These are phyloP conservation scores for Cordyceps fumosorosea DNA, from an alignment of 2,329 filamentous ascomycete genomes.

Conservation along the genomic window DNA sequence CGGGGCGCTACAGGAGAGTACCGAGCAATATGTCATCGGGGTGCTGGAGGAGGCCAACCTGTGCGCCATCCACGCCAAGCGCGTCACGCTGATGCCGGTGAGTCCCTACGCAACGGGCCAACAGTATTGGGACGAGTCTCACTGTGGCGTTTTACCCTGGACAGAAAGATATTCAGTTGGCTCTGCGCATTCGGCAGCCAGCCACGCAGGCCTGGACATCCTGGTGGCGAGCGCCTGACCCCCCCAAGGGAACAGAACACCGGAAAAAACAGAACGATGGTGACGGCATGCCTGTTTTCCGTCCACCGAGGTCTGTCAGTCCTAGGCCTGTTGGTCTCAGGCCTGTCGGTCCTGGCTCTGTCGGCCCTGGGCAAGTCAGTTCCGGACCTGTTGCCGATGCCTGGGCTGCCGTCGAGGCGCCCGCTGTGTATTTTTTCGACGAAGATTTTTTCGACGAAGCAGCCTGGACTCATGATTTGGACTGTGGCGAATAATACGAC, in stretches of 20 bases:
- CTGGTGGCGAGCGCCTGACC: not conserved
- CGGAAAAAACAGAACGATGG: not conserved
- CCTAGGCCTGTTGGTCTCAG: too few species aligned
- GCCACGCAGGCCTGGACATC: not conserved
- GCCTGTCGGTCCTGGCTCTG: not conserved
- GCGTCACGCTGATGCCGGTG: constrained; percentile 61
- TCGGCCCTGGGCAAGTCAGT: not conserved
- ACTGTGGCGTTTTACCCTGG: constrained; percentile 34
- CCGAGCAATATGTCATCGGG: constrained; percentile 93
- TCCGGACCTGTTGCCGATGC: not conserved
- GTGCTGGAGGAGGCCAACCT: constrained; percentile 90
- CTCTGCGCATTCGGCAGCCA: constrained; percentile 63
- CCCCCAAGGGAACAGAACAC: not conserved
- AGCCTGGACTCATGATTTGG: not conserved
- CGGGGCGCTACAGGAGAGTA: constrained; percentile 84
- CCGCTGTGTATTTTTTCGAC: not conserved
- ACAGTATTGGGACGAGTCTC: not conserved
- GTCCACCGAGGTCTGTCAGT: too few species aligned
- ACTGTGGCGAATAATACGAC: not conserved
- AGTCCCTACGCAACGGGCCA: not conserved
- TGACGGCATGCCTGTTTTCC: not conserved
- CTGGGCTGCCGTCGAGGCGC: not conserved
- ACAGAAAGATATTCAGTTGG: constrained; percentile 91
- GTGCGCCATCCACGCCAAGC: constrained; percentile 85
- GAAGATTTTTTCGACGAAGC: not conserved